phyloP scores from a whole-genome alignment of 1,284 basidiomycete genomes.

The Amylostereum areolatum region DNA sequence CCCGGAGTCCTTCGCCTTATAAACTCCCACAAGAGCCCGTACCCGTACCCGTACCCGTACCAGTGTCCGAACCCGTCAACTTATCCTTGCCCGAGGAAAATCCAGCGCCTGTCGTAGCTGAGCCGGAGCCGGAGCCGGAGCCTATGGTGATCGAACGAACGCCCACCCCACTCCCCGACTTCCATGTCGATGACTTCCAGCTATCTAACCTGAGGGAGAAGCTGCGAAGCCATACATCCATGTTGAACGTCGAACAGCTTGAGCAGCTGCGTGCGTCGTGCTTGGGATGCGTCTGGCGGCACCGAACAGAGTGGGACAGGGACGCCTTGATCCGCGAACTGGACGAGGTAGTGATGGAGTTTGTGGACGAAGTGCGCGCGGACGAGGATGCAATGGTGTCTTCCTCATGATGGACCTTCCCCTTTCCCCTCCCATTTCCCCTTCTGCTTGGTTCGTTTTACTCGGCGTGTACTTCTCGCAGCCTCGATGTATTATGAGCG shows the following conservation, averaged over 20 bases:
- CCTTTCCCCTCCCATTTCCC: no score
- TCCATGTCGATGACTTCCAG: conserved; percentile 46
- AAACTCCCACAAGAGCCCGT: no score
- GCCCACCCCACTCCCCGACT: conserved; percentile 63
- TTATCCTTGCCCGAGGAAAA: no score
- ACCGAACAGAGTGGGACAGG: conserved; percentile 81
- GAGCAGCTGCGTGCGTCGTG: conserved; percentile 89
- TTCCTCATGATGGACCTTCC: not conserved
- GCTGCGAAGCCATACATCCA: conserved; percentile 46
- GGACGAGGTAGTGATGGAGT: conserved; percentile 46
- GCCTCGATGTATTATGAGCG: no score
- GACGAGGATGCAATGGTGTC: conserved; percentile 16
- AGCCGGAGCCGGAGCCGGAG: no score
- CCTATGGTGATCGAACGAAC: conserved; percentile 47
- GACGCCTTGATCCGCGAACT: conserved; percentile 58
- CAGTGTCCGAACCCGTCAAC: no score
- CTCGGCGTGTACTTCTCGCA: no score
- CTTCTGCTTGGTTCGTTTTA: no score
- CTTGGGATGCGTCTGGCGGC: conserved; percentile 77
- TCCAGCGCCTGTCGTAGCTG: no score
- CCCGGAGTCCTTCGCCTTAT: no score
- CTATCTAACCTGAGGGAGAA: conserved; percentile 40
- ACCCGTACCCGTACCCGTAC: no score
- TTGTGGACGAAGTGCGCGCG: conserved; percentile 47
- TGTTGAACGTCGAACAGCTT: conserved; percentile 80